These are phyloP conservation scores for Ophiostoma piceae DNA, from an alignment of 2,329 filamentous ascomycete genomes.

Conservation along the genomic window DNA sequence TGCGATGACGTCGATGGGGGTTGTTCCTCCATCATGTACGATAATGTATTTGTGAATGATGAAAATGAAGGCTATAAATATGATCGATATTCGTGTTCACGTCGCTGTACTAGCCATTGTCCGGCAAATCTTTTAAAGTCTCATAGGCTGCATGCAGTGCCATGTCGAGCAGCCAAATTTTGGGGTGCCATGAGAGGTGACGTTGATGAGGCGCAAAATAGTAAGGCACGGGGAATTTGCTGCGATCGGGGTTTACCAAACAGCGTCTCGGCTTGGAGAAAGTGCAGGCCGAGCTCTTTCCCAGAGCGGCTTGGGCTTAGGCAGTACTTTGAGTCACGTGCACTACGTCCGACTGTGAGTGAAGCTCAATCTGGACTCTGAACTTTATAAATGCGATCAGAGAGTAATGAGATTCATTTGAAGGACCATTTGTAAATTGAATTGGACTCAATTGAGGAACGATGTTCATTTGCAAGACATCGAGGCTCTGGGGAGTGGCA, in stretches of 20 bases:
- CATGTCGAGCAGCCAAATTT: neutral
- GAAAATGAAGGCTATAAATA: neutral
- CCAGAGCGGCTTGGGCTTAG: neutral
- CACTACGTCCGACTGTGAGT: neutral
- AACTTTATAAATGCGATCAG: neutral
- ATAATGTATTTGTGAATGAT: neutral
- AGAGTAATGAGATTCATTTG: neutral
- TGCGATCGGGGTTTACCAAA: neutral
- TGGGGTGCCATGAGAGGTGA: neutral
- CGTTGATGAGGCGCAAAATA: neutral
- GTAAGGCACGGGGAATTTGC: neutral
- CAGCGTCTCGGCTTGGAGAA: neutral
- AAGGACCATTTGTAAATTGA: neutral
- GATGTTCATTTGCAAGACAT: neutral
- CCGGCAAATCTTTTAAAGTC: neutral
- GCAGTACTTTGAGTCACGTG: slow-evolving; percentile 1
- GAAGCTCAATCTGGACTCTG: neutral
- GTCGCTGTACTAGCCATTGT: slow-evolving; percentile 8
- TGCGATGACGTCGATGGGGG: neutral
- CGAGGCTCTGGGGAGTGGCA: neutral
- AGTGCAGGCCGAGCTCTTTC: slow-evolving; percentile 1
- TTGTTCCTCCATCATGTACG: slow-evolving; percentile 1
- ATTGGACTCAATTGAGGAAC: neutral
- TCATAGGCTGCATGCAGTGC: slow-evolving; percentile 7
- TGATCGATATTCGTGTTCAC: neutral